phyloP scores from a whole-genome alignment of 2,329 filamentous ascomycete species.

The Aphanocladium album region DNA sequence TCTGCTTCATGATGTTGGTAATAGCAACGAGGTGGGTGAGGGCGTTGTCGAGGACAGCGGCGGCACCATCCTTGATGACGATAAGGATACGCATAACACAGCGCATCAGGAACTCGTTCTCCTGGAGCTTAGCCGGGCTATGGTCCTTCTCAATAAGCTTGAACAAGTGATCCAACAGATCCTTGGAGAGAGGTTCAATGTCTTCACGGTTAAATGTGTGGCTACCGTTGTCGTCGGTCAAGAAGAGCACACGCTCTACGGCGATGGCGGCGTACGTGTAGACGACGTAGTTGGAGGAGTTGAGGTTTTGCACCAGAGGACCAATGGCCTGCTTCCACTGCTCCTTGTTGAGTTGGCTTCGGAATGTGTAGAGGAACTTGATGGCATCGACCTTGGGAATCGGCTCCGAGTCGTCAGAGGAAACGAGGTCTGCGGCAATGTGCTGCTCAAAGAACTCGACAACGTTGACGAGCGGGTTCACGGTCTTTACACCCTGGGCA shows the following conservation, averaged over 20 bases:
- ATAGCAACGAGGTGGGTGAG: slow-evolving; percentile 81
- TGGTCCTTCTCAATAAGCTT: slow-evolving; percentile 80
- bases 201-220: slow-evolving; percentile 75
- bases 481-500: slow-evolving; percentile 82
- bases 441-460: slow-evolving; percentile 93
- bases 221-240: slow-evolving; percentile 69
- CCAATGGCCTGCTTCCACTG: slow-evolving; percentile 90
- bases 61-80: slow-evolving; percentile 79
- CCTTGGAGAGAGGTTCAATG: slow-evolving; percentile 76
- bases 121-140: slow-evolving; percentile 87
- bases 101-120: slow-evolving; percentile 98
- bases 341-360: slow-evolving; percentile 84
- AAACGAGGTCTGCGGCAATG: slow-evolving; percentile 81
- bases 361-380: slow-evolving; percentile 96
- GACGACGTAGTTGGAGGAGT: slow-evolving; percentile 87
- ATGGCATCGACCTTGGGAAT: slow-evolving; percentile 97
- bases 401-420: slow-evolving; percentile 63
- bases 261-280: slow-evolving; percentile 97
- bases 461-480: slow-evolving; percentile 82
- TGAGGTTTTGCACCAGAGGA: slow-evolving; percentile 85
- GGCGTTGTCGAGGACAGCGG: slow-evolving; percentile 70
- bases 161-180: slow-evolving; percentile 85
- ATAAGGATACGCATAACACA: slow-evolving; percentile 97
- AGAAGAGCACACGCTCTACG: slow-evolving; percentile 85
- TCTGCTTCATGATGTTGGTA: slow-evolving; percentile 84